Evolutionary conservation across 352 stramenopile species (phyloP), one percentile per base, ranked within the genome.

Genomic region (Elongisporangium prolatum): DNA sequence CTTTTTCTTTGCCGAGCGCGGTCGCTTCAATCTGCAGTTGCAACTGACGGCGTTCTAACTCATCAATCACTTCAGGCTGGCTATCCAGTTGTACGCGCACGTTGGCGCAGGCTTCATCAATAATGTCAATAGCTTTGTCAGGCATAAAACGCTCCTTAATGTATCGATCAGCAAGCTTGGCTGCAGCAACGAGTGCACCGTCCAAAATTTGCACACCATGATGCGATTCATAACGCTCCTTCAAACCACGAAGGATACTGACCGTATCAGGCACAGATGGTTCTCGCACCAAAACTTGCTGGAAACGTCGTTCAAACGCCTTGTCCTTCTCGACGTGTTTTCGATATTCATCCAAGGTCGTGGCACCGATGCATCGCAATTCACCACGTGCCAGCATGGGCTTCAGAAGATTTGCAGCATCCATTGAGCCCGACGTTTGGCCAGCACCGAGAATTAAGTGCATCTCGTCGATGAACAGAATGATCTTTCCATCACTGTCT

Each of bases 391-490:
- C 97, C 2, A 99, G 72, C 85, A 98, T 97, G 0, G 97, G 97
- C 69, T 99, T 99, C 21, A 99, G 73, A 52, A 99, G 60, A 65
- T 99, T 99, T 8, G 96, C 92, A 24, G 97, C 97, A 59, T 99
- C 96, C 96, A 99, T 99, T 0, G 97, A 83, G 38, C 93, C 93
- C 8, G 80, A 86, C 0, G 75, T 92, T 48, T 89, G 85, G 6
- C 97, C 97, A 17, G 97, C 97, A 16, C 97, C 97, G 9, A 99
- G 68, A 21, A 99, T 89, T 40, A 98, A 54, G 75, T 99, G 96
- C 69, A 98, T 94, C 64, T 99, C 97, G 50, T 99, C 97, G 54
- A 99, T 98, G 65, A 99, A 99, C 44, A 99, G 67, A 50, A 99
- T 97, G 63, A 99, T 97, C 63, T 98, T 96, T 59, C 91, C 93